phyloP scores from a whole-genome alignment of 441 rosid genomes.

The Hura crepitans region DNA sequence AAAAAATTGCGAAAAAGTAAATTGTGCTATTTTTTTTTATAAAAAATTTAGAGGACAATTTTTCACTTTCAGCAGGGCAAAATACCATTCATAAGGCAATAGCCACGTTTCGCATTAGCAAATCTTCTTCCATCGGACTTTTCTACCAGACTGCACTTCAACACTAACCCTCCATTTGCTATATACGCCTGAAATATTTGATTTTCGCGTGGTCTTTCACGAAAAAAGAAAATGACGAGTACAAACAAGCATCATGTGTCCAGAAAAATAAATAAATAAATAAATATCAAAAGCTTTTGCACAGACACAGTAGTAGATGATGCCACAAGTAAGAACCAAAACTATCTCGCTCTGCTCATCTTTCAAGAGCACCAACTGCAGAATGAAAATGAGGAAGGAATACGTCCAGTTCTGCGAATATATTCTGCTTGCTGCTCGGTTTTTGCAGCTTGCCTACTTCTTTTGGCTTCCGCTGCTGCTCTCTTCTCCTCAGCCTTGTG shows the following conservation, averaged over 20 bases:
- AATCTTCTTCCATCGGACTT: too few relatives aligned
- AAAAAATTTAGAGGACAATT: too few relatives aligned
- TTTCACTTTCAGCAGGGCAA: too few relatives aligned
- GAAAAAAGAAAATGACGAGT: too few relatives aligned
- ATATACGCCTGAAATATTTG: too few relatives aligned
- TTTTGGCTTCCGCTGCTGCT: slow-evolving; percentile 64
- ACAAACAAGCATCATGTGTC: not conserved
- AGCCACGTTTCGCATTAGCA: too few relatives aligned
- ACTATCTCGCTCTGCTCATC: not conserved
- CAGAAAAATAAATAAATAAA: not conserved
- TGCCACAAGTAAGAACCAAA: not conserved
- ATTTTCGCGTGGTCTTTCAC: too few relatives aligned
- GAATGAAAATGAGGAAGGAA: slow-evolving; percentile 44
- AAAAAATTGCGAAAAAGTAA: too few relatives aligned
- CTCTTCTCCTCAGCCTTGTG: slow-evolving; percentile 72
- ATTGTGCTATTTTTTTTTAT: too few relatives aligned
- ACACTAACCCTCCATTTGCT: too few relatives aligned
- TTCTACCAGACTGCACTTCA: too few relatives aligned
- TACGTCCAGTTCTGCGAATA: slow-evolving; percentile 59
- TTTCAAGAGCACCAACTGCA: slow-evolving; percentile 62
- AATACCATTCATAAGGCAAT: too few relatives aligned
- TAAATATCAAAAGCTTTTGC: not conserved
- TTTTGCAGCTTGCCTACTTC: slow-evolving; percentile 47
- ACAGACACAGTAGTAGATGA: not conserved
- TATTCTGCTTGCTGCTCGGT: slow-evolving; percentile 61